These are phyloP conservation scores for Pseudogymnoascus sp. DNA, from an alignment of 2,329 filamentous ascomycete genomes.

Conservation along the genomic window DNA sequence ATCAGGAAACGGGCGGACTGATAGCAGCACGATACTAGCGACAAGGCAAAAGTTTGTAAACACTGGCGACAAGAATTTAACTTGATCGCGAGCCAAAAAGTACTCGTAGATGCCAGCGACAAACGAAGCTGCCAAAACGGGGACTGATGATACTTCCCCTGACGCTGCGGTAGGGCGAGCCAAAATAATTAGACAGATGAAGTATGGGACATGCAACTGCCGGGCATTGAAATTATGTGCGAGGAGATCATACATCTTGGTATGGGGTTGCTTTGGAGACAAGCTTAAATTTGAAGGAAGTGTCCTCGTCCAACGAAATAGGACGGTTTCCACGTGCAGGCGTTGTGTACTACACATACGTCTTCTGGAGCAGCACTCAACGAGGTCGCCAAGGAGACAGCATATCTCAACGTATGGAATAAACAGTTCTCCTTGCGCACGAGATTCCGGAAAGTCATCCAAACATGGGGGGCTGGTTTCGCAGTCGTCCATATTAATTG, in stretches of 20 bases:
- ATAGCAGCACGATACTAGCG: slow-evolving; percentile 18
- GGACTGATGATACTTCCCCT: slow-evolving; percentile 27
- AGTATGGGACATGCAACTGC: slow-evolving; percentile 32
- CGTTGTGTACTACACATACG: background rate
- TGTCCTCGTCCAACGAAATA: slow-evolving; percentile 31
- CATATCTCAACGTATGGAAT: slow-evolving; percentile 5
- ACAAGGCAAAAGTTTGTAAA: slow-evolving; percentile 36
- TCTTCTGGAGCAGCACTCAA: background rate
- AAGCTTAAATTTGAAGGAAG: slow-evolving; percentile 25
- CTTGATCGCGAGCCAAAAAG: slow-evolving; percentile 35
- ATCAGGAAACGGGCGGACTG: background rate
- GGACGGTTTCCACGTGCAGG: slow-evolving; percentile 1
- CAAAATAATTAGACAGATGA: slow-evolving; percentile 32
- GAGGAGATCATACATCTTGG: background rate
- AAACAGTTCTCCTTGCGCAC: background rate
- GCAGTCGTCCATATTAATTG: background rate
- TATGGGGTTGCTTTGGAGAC: slow-evolving; percentile 11
- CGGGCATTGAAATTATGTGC: slow-evolving; percentile 31
- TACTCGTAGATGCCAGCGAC: slow-evolving; percentile 36
- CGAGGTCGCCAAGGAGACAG: background rate
- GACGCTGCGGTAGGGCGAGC: slow-evolving; percentile 25
- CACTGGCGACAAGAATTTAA: slow-evolving; percentile 34
- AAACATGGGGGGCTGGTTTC: background rate
- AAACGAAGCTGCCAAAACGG: slow-evolving; percentile 34
- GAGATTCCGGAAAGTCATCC: background rate